These are phyloP conservation scores for Pholiota microspora DNA, from an alignment of 768 basidiomycete genomes.

Conservation along the genomic window DNA sequence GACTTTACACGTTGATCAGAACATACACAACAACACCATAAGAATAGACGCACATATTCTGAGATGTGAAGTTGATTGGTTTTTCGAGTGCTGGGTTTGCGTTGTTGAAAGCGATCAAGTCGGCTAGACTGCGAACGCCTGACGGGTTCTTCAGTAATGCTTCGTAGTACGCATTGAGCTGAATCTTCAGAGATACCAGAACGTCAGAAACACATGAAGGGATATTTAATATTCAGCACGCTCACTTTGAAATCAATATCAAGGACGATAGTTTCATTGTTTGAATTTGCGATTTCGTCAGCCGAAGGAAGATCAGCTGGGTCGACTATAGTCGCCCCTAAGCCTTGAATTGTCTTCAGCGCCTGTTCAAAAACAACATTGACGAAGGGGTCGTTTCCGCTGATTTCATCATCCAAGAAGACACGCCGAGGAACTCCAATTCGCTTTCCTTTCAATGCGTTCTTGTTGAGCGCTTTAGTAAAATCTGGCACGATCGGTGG, in stretches of 20 bases:
- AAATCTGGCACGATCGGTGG: conserved; percentile 54
- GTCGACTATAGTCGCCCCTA: conserved; percentile 57
- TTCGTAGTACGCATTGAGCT: conserved; percentile 48
- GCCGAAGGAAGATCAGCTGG: conserved; percentile 60
- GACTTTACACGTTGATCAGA: conserved; percentile 19
- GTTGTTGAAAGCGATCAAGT: conserved; percentile 57
- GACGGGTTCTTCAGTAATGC: conserved; percentile 50
- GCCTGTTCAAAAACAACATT: conserved; percentile 38
- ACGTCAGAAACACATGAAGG: background rate
- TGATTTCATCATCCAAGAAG: conserved; percentile 32
- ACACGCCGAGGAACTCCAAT: conserved; percentile 51
- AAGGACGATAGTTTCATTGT: conserved; percentile 57
- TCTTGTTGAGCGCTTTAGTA: conserved; percentile 45
- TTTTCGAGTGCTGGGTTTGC: conserved; percentile 50
- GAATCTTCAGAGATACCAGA: conserved; percentile 33
- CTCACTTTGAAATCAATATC: conserved; percentile 57
- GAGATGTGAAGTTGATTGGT: conserved; percentile 35
- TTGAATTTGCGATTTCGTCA: conserved; percentile 43
- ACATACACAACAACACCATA: too few relatives aligned
- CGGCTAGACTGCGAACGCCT: conserved; percentile 52
- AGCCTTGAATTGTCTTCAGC: conserved; percentile 30
- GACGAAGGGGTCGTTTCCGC: conserved; percentile 33
- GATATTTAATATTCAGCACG: background rate
- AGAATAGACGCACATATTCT: conserved; percentile 30
- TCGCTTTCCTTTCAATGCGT: conserved; percentile 48